Evolutionary conservation across 495 filamentous ascomycete species (phyloP).

Genomic region (Penicillium paradoxum): DNA sequence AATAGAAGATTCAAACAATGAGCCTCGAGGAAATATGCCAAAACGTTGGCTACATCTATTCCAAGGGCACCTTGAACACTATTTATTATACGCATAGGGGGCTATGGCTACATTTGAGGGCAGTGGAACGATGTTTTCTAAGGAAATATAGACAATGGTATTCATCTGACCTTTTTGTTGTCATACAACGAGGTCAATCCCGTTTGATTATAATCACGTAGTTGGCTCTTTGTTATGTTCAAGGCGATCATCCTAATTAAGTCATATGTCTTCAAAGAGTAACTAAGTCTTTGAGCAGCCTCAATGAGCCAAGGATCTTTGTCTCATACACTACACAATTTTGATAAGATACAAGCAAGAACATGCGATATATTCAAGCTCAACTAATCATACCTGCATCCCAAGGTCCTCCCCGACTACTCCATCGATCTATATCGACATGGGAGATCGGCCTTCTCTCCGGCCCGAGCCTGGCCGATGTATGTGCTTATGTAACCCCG

Average conservation of each 20-base stretch:
- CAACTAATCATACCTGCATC: no score
- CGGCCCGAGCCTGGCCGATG: not conserved
- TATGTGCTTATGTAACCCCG: conserved; percentile 3
- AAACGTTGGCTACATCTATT: not conserved
- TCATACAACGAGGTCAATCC: not conserved
- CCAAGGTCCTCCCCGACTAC: not conserved
- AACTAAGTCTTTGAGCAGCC: not conserved
- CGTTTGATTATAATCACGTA: not conserved
- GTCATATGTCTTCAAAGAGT: not conserved
- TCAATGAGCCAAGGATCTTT: not conserved
- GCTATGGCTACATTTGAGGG: not conserved
- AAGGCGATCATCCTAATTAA: not conserved
- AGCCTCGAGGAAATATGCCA: not conserved
- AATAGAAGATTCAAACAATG: not conserved
- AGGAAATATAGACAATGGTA: not conserved
- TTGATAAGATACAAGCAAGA: not conserved
- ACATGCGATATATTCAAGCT: no score
- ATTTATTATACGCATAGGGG: not conserved
- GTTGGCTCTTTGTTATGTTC: not conserved
- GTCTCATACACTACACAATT: not conserved
- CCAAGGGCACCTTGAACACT: not conserved
- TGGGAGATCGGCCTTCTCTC: conserved; percentile 1
- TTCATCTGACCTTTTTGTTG: not conserved
- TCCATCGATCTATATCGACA: not conserved
- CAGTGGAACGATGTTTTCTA: not conserved